phyloP scores from a whole-genome alignment of 306 rosid species.

The Quillaja saponaria region DNA sequence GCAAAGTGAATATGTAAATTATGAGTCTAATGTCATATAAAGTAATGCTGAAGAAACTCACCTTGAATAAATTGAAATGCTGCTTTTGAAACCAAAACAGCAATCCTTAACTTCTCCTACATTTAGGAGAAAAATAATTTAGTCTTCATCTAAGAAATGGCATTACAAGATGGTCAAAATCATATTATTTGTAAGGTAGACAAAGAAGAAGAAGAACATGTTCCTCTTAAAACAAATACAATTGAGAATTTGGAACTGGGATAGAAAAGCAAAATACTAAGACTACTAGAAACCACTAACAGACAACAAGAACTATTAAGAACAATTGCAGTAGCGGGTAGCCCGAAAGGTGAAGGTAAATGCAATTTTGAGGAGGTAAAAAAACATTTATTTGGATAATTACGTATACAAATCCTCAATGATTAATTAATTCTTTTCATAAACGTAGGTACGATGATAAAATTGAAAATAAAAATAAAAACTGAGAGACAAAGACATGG shows the following conservation, averaged over 20 bases:
- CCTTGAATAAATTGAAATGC: slow-evolving; percentile 82
- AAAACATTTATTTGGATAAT: no score
- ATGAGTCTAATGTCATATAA: slow-evolving; percentile 2
- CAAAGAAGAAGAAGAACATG: slow-evolving; percentile 6
- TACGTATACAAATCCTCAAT: no score
- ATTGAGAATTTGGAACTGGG: neutral
- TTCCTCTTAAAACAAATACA: neutral
- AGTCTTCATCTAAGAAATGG: no score
- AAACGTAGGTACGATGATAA: no score
- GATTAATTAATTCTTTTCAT: no score
- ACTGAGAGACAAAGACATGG: no score
- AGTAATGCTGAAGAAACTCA: slow-evolving; percentile 32
- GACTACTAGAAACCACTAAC: neutral
- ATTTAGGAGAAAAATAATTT: slow-evolving; percentile 2
- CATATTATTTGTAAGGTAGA: neutral
- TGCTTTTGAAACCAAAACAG: slow-evolving; percentile 87
- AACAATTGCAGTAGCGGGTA: no score
- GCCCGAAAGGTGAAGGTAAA: no score
- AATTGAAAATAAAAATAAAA: no score
- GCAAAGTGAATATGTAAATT: slow-evolving; percentile 23
- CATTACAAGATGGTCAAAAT: no score
- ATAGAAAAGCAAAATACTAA: neutral
- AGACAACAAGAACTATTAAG: neutral
- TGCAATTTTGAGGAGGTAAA: no score
- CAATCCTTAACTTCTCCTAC: slow-evolving; percentile 81